Evolutionary conservation across 257 asterid genomes (phyloP).

Genomic region (Nicotiana tomentosiformis): DNA sequence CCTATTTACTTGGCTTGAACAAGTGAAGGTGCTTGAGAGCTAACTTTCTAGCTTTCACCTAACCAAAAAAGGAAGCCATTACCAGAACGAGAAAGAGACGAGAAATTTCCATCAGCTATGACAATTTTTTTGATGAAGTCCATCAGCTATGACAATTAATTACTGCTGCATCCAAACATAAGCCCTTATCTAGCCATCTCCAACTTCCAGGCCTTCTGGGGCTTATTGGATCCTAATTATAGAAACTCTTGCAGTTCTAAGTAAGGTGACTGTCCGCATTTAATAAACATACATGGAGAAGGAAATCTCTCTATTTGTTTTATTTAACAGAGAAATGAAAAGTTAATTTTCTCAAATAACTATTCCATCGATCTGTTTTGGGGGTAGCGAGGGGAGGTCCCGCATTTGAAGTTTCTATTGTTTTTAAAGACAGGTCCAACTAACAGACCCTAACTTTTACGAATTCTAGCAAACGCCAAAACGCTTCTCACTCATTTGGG

Average conservation of each 20-base stretch:
- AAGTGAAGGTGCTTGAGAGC: no score
- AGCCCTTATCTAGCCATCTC: background rate
- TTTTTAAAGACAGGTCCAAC: background rate
- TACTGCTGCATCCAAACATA: background rate
- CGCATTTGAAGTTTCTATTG: background rate
- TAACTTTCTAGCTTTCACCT: background rate
- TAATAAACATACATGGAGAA: background rate
- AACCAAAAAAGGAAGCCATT: background rate
- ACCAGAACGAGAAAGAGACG: background rate
- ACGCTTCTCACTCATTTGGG: background rate
- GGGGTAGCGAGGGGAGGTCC: background rate
- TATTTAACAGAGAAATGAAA: background rate
- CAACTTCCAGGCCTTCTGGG: background rate
- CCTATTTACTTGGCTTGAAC: no score
- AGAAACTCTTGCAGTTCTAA: background rate
- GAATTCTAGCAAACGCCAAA: constrained; percentile 3
- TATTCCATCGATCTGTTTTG: background rate
- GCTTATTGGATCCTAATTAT: background rate
- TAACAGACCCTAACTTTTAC: background rate
- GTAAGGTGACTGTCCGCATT: background rate
- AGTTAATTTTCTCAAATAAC: background rate
- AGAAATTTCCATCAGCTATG: background rate
- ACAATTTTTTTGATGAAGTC: background rate
- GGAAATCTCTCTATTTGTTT: background rate
- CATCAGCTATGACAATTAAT: background rate